Percentiles rank a stretch among this genome's conserved stretches.
phyloP scores from a whole-genome alignment of 2,329 filamentous ascomycete genomes.

The Rhytidhysteron rufulum region DNA sequence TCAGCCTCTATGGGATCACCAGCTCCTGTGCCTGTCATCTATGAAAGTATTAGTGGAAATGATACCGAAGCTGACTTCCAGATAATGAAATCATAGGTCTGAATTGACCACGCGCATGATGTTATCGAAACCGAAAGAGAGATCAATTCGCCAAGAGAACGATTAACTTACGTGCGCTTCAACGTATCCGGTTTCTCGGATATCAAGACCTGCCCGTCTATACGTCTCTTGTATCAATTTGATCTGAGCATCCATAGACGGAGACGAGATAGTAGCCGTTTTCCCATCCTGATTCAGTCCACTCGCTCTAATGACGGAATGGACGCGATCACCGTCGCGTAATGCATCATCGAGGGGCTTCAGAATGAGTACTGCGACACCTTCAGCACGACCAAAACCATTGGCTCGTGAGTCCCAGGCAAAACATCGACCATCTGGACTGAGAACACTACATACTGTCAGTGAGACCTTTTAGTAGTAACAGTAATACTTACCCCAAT shows the following conservation, averaged over 20 bases:
- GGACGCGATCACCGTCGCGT: conserved; percentile 15
- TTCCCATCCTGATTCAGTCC: conserved; percentile 7
- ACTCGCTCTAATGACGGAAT: conserved; percentile 14
- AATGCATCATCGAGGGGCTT: conserved; percentile 14
- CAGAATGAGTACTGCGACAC: conserved; percentile 15
- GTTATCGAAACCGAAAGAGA: no score
- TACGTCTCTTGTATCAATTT: conserved; percentile 33
- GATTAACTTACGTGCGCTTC: conserved; percentile 41
- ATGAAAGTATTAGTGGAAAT: no score
- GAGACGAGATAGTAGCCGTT: conserved; percentile 7
- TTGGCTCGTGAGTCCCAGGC: conserved; percentile 16
- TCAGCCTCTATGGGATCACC: conserved; percentile 11
- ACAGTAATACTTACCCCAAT: conserved; percentile 1
- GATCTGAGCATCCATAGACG: conserved; percentile 34
- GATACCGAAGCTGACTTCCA: no score
- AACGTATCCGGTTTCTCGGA: conserved; percentile 3
- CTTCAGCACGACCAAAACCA: conserved; percentile 20
- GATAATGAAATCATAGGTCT: no score
- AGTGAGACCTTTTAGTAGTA: not conserved
- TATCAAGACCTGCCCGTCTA: conserved; percentile 22
- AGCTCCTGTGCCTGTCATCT: conserved; percentile 45
- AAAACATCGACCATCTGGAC: conserved; percentile 15
- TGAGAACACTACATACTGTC: conserved; percentile 1
- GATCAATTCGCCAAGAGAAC: no score
- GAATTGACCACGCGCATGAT: no score